Evolutionary conservation across 495 filamentous ascomycete species (phyloP).

Genomic region (Aspergillus sclerotioniger): DNA sequence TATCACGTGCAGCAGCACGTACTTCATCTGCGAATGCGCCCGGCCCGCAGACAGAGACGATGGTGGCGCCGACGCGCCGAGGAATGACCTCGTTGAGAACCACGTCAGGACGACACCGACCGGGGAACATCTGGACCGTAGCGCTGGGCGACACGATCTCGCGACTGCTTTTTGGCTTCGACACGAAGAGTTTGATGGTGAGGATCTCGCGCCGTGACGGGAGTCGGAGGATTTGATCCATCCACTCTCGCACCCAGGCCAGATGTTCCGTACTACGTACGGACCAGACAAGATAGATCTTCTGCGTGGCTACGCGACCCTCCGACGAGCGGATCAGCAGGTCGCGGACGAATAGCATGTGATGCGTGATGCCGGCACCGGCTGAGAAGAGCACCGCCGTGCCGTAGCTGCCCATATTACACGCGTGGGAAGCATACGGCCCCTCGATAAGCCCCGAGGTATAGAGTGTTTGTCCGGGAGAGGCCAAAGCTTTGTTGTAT

Average conservation of each 20-base stretch:
- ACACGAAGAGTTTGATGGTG: constrained; percentile 84
- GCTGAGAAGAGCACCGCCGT: constrained; percentile 84
- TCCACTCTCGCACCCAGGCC: constrained; percentile 91
- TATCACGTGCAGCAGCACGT: constrained; percentile 63
- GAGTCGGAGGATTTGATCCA: constrained; percentile 89
- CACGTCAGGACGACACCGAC: constrained; percentile 53
- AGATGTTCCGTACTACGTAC: constrained; percentile 86
- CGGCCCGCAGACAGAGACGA: constrained; percentile 85
- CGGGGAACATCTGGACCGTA: constrained; percentile 88
- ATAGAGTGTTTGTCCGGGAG: constrained; percentile 57
- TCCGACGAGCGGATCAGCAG: constrained; percentile 67
- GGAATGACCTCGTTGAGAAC: constrained; percentile 78
- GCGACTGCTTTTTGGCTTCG: constrained; percentile 71
- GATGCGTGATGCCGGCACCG: constrained; percentile 87
- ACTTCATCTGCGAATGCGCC: constrained; percentile 90
- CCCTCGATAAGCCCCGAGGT: constrained; percentile 73
- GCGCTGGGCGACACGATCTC: constrained; percentile 80
- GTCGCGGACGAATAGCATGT: constrained; percentile 73
- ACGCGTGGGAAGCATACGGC: constrained; percentile 70
- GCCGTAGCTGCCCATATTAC: constrained; percentile 72
- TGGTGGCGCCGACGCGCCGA: constrained; percentile 74
- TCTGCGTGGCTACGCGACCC: constrained; percentile 70
- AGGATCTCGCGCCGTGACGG: constrained; percentile 79
- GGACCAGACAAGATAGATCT: constrained; percentile 84
- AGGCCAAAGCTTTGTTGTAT: constrained; percentile 62